These are phyloP conservation scores for Actinomucor elegans DNA, from an alignment of 371 early-diverging fungal species.

Conservation along the genomic window DNA sequence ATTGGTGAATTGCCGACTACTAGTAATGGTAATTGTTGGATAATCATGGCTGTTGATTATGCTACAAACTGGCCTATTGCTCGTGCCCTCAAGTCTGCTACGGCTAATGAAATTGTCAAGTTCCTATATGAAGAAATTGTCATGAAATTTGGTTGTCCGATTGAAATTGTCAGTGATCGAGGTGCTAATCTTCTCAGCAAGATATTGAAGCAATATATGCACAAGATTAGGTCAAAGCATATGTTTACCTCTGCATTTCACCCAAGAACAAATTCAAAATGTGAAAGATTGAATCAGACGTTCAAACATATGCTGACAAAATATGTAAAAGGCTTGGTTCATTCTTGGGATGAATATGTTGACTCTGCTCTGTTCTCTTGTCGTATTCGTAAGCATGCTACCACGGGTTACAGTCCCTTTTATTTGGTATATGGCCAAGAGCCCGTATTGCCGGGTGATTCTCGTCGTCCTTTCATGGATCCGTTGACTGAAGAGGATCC, in stretches of 20 bases:
- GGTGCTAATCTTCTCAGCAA: constrained; percentile 20
- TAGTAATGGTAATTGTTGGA: constrained; percentile 13
- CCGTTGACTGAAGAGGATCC: background rate
- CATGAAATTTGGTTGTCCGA: constrained; percentile 29
- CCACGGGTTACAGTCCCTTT: constrained; percentile 12
- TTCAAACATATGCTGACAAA: constrained; percentile 3
- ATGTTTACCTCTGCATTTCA: background rate
- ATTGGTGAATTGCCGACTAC: constrained; percentile 20
- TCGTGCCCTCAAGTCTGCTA: constrained; percentile 17
- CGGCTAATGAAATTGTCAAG: constrained; percentile 2
- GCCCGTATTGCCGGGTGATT: constrained; percentile 15
- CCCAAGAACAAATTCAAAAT: constrained; percentile 18
- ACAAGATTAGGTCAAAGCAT: background rate
- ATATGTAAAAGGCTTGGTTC: constrained; percentile 4
- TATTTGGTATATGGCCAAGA: constrained; percentile 16
- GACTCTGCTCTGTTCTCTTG: constrained; percentile 10
- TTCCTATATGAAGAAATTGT: constrained; percentile 25
- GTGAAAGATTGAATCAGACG: constrained; percentile 22
- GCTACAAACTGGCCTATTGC: constrained; percentile 40
- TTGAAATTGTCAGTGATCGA: constrained; percentile 23
- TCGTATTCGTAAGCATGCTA: constrained; percentile 6
- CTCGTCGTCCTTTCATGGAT: constrained; percentile 3
- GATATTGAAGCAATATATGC: background rate
- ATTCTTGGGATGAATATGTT: constrained; percentile 4
- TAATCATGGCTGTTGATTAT: constrained; percentile 39